Evolutionary conservation across 257 asterid genomes (phyloP).

Genomic region (Ocimum tenuiflorum): DNA sequence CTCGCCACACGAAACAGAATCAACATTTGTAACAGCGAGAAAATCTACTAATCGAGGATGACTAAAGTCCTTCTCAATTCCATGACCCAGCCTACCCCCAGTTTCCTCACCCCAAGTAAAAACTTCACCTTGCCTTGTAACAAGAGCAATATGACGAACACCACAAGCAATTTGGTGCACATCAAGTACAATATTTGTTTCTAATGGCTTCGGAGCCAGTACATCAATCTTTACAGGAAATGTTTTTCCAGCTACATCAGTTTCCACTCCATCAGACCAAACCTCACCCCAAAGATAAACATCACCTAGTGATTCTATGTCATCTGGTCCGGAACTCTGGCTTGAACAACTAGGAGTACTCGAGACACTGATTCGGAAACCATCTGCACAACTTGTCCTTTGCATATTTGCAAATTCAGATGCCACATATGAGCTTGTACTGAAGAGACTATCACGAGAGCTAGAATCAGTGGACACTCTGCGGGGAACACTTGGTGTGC

Average conservation of each 20-base stretch:
- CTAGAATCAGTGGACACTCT: slow-evolving; percentile 44
- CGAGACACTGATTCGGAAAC: slow-evolving; percentile 87
- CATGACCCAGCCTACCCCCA: slow-evolving; percentile 97
- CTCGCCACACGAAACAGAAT: slow-evolving; percentile 88
- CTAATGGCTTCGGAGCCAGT: slow-evolving; percentile 62
- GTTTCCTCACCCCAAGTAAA: slow-evolving; percentile 98
- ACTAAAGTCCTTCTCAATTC: slow-evolving; percentile 59
- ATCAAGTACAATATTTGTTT: slow-evolving; percentile 74
- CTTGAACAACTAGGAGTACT: slow-evolving; percentile 94
- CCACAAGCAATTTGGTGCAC: slow-evolving; percentile 92
- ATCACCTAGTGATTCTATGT: slow-evolving; percentile 92
- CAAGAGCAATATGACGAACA: slow-evolving; percentile 73
- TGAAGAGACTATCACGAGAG: slow-evolving; percentile 27
- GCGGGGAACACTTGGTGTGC: slow-evolving; percentile 38
- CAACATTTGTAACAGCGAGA: slow-evolving; percentile 50
- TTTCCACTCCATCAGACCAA: slow-evolving; percentile 65
- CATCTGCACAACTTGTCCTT: slow-evolving; percentile 80
- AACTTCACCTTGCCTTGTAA: slow-evolving; percentile 83
- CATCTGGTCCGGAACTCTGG: slow-evolving; percentile 82
- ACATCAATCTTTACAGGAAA: slow-evolving; percentile 53
- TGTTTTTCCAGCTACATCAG: slow-evolving; percentile 51
- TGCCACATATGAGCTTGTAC: slow-evolving; percentile 66
- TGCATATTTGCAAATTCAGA: slow-evolving; percentile 74
- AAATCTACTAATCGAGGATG: slow-evolving; percentile 73
- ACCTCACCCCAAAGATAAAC: slow-evolving; percentile 96